Conservation (phyloP, 345 rosid genomes). For the Gossypium arboreum region DNA sequence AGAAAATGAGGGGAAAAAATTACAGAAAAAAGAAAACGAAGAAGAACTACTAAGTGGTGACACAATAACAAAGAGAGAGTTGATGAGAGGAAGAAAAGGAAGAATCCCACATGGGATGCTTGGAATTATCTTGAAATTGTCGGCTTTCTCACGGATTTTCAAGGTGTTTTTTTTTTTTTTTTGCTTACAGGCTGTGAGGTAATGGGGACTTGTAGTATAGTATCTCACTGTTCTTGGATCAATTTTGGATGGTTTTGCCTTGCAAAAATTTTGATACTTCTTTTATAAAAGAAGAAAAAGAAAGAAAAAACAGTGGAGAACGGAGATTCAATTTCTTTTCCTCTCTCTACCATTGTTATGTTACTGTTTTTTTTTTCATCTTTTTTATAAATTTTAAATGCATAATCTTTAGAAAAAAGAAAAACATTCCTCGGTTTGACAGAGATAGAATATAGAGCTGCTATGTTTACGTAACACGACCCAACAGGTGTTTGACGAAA, state of each 20-base stretch:
- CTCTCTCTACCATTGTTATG: background rate
- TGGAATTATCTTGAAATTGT: conserved; percentile 44
- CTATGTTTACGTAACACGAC: background rate
- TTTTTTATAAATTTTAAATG: background rate
- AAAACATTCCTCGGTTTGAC: conserved; percentile 22
- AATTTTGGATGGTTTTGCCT: background rate
- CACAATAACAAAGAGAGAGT: background rate
- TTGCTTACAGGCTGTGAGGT: background rate
- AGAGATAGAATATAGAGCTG: background rate
- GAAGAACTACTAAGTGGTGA: background rate
- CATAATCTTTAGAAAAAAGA: background rate
- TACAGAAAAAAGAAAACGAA: background rate
- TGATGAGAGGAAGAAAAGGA: conserved; percentile 4
- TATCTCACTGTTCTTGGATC: background rate
- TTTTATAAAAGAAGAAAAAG: background rate
- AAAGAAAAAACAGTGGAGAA: background rate
- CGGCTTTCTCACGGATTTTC: conserved; percentile 36
- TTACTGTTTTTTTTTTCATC: background rate
- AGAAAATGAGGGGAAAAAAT: background rate
- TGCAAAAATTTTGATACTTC: background rate
- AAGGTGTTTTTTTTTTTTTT: background rate
- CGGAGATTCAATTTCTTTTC: conserved; percentile 15
- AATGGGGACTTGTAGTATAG: background rate
- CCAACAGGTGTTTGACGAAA: background rate
- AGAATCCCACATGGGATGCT: conserved; percentile 62